phyloP scores from a whole-genome alignment of 352 stramenopile species.

The Bremia lactucae region DNA sequence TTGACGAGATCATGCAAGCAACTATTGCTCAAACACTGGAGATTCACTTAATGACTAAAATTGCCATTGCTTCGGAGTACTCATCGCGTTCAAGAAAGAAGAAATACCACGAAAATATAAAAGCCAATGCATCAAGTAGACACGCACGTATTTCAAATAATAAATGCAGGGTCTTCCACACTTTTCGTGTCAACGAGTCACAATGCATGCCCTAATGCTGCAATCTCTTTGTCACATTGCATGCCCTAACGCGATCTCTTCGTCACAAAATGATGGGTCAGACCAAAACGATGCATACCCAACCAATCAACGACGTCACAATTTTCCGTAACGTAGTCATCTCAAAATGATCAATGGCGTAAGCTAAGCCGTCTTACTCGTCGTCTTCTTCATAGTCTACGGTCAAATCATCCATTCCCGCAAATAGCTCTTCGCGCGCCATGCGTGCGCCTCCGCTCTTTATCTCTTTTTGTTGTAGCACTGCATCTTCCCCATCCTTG shows the following conservation, averaged over 20 bases:
- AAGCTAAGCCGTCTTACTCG: constrained; percentile 19
- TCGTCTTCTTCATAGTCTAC: constrained; percentile 81
- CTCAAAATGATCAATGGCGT: constrained; percentile 11
- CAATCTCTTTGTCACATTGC: constrained; percentile 5
- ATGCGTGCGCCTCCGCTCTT: constrained; percentile 21
- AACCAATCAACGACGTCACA: constrained; percentile 17
- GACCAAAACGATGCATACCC: constrained; percentile 24
- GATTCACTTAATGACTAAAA: constrained; percentile 8
- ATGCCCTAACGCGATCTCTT: too few species aligned
- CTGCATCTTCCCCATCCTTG: constrained; percentile 20
- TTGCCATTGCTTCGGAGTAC: constrained; percentile 7
- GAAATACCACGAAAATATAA: constrained; percentile 18
- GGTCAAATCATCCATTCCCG: constrained; percentile 66
- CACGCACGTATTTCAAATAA: constrained; percentile 38
- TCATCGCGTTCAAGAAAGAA: constrained; percentile 10
- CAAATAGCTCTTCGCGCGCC: constrained; percentile 32
- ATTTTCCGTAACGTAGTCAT: constrained; percentile 7
- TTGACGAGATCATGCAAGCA: too few species aligned
- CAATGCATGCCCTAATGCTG: constrained; percentile 9
- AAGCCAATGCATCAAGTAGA: constrained; percentile 25
- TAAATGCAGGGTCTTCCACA: constrained; percentile 17
- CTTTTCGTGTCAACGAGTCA: constrained; percentile 9
- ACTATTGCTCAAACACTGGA: neutral
- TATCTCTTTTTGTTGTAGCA: constrained; percentile 22
- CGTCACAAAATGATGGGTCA: constrained; percentile 3